Base-by-base conservation (phyloP, 2,329 filamentous ascomycete species). In the Magnaporthiopsis rhizophila region DNA sequence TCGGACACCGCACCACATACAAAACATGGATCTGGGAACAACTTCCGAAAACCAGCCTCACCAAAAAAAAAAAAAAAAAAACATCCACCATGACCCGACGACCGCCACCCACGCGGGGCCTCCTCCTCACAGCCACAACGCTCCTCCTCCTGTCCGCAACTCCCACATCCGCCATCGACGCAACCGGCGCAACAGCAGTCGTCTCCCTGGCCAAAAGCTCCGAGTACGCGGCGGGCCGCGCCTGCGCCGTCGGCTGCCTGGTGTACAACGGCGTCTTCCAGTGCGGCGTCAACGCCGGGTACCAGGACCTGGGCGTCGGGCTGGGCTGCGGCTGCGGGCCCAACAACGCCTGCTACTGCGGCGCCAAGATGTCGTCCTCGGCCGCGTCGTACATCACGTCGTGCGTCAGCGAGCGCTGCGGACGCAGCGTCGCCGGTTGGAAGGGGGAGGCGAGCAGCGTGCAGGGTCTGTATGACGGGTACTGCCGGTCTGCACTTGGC, bases 311-410 rank as follows among this genome's bases (percentile, higher is more conserved):
- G 5, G 71, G 69, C 34, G 64, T 67, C 36, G 65, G 66, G 15
- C 65, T 71, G 4, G 67, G 68, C 34, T 72, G 70, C 64, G 69
- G 68, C 28, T 71, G 67, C 65, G 63, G 62, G 13, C 68, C 69
- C 6, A 66, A 68, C 64, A 71, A 72, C 64, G 69, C 64, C 38
- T 72, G 71, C 65, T 68, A 68, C 64, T 72, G 71, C 64, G 68
- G 67, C 62, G 65, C 68, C 12, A 66, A 63, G 38, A 67, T 68
- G 53, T 68, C 64, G 4, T 65, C 64, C 61, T 71, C 68, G 58
- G 71, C 70, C 5, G 69, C 70, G 2, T 64, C 67, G 12, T 71
- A 71, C 62, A 65, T 72, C 56, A 67, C 64, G 4, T 63, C 61
- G 9, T 72, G 70, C 65, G 66, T 72, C 58, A 68, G 69, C 61